phyloP scores from a whole-genome alignment of 495 filamentous ascomycete species.

The Annulohypoxylon nitens region DNA sequence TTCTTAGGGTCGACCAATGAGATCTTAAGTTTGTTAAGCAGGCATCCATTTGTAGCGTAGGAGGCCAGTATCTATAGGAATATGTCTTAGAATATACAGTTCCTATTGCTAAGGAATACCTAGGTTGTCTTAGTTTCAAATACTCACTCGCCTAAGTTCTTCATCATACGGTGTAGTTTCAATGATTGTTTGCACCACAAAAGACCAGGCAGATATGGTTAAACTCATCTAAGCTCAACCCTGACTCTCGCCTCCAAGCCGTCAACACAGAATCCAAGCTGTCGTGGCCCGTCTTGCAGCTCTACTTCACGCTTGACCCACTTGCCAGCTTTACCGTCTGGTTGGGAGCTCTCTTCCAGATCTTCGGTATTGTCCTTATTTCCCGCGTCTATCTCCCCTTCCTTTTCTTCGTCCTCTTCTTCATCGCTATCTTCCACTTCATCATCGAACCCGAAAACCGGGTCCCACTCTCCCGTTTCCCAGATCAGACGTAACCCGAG shows the following conservation, averaged over 20 bases:
- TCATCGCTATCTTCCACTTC: constrained; percentile 68
- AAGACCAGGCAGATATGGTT: not conserved
- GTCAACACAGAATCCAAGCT: constrained; percentile 86
- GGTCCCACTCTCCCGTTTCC: constrained; percentile 90
- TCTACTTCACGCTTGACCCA: constrained; percentile 83
- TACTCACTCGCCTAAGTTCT: not conserved
- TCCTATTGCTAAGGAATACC: not conserved
- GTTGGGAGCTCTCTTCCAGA: constrained; percentile 31
- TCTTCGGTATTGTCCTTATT: constrained; percentile 5
- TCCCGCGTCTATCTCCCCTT: constrained; percentile 40
- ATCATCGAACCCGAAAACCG: constrained; percentile 73
- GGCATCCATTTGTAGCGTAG: not conserved
- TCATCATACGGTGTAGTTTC: not conserved
- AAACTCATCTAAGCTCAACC: constrained; percentile 64
- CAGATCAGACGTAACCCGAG: constrained; percentile 75
- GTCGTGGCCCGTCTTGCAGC: constrained; percentile 81
- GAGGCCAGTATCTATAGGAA: constrained; percentile 4
- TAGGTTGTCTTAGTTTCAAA: not conserved
- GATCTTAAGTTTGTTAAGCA: constrained; percentile 12
- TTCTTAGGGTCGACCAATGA: not conserved
- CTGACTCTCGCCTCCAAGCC: constrained; percentile 74
- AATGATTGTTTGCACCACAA: constrained; percentile 5
- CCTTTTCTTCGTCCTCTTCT: constrained; percentile 63
- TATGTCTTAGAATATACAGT: not conserved
- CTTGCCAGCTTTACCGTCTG: constrained; percentile 54